Evolutionary conservation across 106 monocot genomes (phyloP).

Genomic region (Dioscorea zingiberensis): DNA sequence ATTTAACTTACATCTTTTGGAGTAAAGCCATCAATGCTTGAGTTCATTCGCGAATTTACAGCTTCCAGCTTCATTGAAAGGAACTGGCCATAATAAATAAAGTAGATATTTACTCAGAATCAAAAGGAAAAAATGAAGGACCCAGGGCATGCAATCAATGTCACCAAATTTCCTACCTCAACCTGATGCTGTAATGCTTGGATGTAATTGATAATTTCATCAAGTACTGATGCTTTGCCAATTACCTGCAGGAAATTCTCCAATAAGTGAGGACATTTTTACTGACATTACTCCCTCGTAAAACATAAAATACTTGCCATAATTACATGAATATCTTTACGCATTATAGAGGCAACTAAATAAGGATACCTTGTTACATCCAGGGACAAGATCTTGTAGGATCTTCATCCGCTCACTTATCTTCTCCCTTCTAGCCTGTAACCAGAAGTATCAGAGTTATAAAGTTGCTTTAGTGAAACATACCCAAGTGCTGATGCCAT

Average conservation of each 20-base stretch:
- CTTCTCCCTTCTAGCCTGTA: constrained; percentile 83
- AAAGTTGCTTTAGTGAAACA: no score
- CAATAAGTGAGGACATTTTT: background rate
- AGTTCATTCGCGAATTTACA: constrained; percentile 59
- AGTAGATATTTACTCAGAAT: background rate
- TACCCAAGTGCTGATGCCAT: no score
- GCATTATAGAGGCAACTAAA: background rate
- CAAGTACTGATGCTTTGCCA: constrained; percentile 79
- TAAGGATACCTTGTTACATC: constrained; percentile 63
- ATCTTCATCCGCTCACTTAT: constrained; percentile 90
- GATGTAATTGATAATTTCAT: constrained; percentile 83
- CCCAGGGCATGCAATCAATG: background rate
- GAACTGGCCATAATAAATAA: constrained; percentile 49
- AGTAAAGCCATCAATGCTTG: constrained; percentile 58
- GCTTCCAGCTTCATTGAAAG: constrained; percentile 97
- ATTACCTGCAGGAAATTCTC: constrained; percentile 42
- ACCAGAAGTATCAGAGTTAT: background rate
- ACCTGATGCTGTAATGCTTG: constrained; percentile 71
- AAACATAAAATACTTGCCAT: no score
- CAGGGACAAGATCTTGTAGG: constrained; percentile 88
- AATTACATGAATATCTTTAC: background rate
- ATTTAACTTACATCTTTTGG: constrained; percentile 76
- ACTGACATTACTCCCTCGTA: background rate
- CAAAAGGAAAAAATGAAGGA: background rate
- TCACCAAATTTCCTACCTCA: constrained; percentile 36